Evolutionary conservation across 2,329 filamentous ascomycete genomes (phyloP), one percentile per base, ranked within the genome.

Genomic region (Fusarium liriodendri): DNA sequence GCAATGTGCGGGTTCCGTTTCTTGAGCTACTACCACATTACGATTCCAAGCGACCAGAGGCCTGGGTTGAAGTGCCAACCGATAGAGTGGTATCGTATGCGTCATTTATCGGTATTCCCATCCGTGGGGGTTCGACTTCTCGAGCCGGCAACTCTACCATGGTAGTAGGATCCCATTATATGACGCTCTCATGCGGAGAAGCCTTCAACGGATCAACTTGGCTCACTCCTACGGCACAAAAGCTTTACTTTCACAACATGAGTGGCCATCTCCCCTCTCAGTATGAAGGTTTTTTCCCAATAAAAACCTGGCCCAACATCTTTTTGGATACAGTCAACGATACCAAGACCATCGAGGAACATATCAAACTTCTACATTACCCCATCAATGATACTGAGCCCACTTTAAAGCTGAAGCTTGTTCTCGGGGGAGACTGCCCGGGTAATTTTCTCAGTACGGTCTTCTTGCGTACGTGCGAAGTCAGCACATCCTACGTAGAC

Each of bases 111-210:
- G 69, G 67, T 0, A 33, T 70, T 0, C 57, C 62, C 0, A 66
- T 70, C 4, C 27, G 60, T 33, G 62, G 45, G 7, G 62, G 62
- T 0, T 62, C 66, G 3, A 37, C 33, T 5, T 27, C 40, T 8
- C 6, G 62, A 13, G 6, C 22, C 0, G 66, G 62, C 2, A 70
- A 70, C 32, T 70, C 66, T 2, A 70, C 11, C 2, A 70, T 70
- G 40, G 9, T 22, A 4, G 20, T 45, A 1, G n/a, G 55, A 6
- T 69, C 52, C 2, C 45, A 40, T n/a, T 70, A 70, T 4, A 45
- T 38, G 7, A 69, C 60, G 1, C 60, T 69, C 8, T 61, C 60
- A 0, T 70, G 68, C 1, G 60, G 55, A 0, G 0, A 16, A 1
- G 6, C 16, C 1, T 61, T 70, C 4, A 47, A 70, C 5, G 55